A percentile compares a stretch with the other conserved stretches of the same genome.
Evolutionary conservation across 169 alveolate genomes (phyloP).

Genomic region (Prorocentrum cordatum): DNA sequence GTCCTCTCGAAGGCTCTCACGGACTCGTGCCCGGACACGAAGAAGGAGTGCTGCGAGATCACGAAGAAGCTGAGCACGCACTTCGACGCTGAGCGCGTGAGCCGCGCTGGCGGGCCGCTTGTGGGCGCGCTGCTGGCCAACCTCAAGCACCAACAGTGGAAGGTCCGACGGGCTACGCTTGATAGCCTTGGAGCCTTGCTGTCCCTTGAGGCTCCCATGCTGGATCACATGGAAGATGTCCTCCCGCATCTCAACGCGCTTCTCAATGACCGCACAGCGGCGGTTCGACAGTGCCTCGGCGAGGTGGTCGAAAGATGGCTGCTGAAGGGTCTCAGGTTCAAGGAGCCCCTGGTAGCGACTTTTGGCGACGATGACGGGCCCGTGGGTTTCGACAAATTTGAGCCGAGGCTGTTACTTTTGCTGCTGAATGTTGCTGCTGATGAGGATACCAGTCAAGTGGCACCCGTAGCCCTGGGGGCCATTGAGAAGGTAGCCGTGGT

Average conservation of each 20-base stretch:
- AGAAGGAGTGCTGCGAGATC: constrained; percentile 69
- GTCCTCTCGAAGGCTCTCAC: constrained; percentile 61
- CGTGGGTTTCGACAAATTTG: constrained; percentile 57
- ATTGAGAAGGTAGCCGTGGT: constrained; percentile 38
- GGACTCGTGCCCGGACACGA: constrained; percentile 62
- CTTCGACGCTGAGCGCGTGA: constrained; percentile 57
- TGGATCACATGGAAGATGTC: constrained; percentile 66
- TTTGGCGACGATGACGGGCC: constrained; percentile 65
- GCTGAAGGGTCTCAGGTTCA: constrained; percentile 44
- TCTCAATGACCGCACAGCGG: constrained; percentile 59
- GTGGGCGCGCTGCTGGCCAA: constrained; percentile 43
- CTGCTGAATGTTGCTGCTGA: too few species aligned
- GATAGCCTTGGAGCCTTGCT: constrained; percentile 64
- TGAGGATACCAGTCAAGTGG: too few species aligned
- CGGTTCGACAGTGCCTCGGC: constrained; percentile 44
- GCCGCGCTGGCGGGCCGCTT: constrained; percentile 35
- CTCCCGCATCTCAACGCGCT: constrained; percentile 53
- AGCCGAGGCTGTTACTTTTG: constrained; percentile 42
- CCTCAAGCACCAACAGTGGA: constrained; percentile 68
- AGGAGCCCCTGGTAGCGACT: neutral
- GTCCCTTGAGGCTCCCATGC: constrained; percentile 16
- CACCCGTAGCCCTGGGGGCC: constrained; percentile 51
- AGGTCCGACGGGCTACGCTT: constrained; percentile 64
- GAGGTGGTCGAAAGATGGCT: constrained; percentile 53
- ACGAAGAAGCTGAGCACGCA: constrained; percentile 26